Percentiles rank a stretch among this genome's conserved stretches.
Conservation (phyloP, 768 basidiomycete genomes). For the Calocera viscosa region DNA sequence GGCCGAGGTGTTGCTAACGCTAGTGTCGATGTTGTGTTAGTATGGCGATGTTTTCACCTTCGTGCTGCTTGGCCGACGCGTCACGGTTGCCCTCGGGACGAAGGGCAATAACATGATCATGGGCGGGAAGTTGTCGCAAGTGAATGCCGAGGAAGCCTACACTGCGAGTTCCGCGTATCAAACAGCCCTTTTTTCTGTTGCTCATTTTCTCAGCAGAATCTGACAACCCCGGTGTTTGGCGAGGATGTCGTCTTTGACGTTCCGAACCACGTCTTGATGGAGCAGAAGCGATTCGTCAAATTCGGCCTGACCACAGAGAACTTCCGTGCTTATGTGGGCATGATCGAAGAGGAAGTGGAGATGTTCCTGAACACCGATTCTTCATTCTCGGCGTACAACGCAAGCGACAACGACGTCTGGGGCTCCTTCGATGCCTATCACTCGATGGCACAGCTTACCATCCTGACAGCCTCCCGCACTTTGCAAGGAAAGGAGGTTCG, state of each 20-base stretch:
- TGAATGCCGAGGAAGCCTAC: constrained; percentile 95
- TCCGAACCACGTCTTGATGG: constrained; percentile 94
- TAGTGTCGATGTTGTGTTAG: constrained; percentile 32
- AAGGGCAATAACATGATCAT: constrained; percentile 90
- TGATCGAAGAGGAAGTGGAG: constrained; percentile 58
- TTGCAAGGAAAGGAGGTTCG: constrained; percentile 90
- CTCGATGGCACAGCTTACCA: constrained; percentile 79
- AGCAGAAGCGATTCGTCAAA: constrained; percentile 98
- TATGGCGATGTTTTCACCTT: constrained; percentile 98
- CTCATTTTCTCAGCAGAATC: constrained; percentile 41
- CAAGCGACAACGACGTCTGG: constrained; percentile 49
- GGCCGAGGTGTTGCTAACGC: neutral
- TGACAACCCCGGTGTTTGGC: constrained; percentile 91
- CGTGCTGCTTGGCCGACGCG: constrained; percentile 60
- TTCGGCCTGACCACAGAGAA: constrained; percentile 87
- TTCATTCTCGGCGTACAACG: constrained; percentile 48
- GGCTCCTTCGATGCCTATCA: constrained; percentile 61
- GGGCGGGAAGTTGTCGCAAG: constrained; percentile 80
- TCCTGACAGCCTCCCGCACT: constrained; percentile 85
- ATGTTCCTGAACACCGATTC: constrained; percentile 57
- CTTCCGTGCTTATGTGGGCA: constrained; percentile 67
- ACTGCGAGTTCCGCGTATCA: constrained; percentile 39
- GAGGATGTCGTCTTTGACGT: constrained; percentile 96
- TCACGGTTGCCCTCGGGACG: constrained; percentile 82
- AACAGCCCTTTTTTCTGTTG: constrained; percentile 10